These are phyloP conservation scores for Colletotrichum salicis DNA, from an alignment of 2,329 filamentous ascomycete genomes.

Conservation along the genomic window DNA sequence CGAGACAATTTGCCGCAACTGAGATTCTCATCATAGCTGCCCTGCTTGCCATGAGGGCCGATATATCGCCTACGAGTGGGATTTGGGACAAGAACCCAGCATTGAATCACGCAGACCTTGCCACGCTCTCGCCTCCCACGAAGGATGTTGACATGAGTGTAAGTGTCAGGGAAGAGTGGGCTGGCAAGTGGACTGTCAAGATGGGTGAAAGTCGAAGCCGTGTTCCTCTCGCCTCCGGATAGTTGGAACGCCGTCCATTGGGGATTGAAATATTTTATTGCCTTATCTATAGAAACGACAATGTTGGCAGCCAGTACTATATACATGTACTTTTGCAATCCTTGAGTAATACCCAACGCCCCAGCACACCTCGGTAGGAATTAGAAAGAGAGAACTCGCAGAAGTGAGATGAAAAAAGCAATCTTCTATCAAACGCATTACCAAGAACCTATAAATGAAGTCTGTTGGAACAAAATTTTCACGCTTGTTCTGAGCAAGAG, in stretches of 20 bases:
- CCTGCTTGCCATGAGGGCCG: constrained; percentile 32
- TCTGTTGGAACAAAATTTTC: no score
- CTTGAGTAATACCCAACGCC: no score
- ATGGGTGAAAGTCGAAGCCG: constrained; percentile 42
- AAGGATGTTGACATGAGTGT: constrained; percentile 14
- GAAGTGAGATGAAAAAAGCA: no score
- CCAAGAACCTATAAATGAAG: no score
- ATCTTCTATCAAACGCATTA: no score
- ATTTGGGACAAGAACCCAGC: constrained; percentile 16
- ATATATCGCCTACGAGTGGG: constrained; percentile 16
- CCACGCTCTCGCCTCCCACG: constrained; percentile 9
- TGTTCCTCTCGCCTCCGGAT: constrained; percentile 40
- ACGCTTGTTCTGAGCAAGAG: no score
- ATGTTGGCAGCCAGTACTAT: no score
- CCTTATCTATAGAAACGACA: no score
- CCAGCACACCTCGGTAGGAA: no score
- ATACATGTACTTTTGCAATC: no score
- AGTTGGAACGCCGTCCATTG: background rate
- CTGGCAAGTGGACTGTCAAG: constrained; percentile 36
- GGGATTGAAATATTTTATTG: no score
- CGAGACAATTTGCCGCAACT: constrained; percentile 42
- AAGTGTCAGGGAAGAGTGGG: background rate
- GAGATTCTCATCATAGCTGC: constrained; percentile 41
- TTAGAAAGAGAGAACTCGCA: no score
- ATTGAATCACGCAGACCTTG: constrained; percentile 9